These are phyloP conservation scores for Collybia nuda DNA, from an alignment of 768 basidiomycete species.

Conservation along the genomic window DNA sequence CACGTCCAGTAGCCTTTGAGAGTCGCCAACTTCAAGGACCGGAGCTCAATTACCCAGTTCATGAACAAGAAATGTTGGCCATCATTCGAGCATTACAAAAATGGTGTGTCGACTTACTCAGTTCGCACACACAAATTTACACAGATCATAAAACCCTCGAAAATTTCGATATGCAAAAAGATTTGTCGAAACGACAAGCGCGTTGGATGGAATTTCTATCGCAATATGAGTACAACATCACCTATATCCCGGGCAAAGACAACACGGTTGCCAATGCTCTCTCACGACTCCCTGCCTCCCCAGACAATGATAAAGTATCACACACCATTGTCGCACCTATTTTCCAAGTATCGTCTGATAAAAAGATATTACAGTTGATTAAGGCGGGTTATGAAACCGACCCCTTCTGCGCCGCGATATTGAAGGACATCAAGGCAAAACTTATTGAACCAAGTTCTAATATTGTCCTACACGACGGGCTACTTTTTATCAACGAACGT, in stretches of 20 bases:
- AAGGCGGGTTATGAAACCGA: too few species aligned
- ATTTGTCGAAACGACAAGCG: slow-evolving; percentile 13
- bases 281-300: slow-evolving; percentile 16
- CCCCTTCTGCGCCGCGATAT: too few species aligned
- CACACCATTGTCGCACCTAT: too few species aligned
- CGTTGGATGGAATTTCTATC: slow-evolving; percentile 38
- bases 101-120: slow-evolving; percentile 18
- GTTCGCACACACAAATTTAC: slow-evolving; percentile 16
- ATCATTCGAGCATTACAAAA: slow-evolving; percentile 25
- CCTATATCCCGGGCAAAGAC: slow-evolving; percentile 29
- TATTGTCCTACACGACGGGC: too few species aligned
- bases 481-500: too few species aligned
- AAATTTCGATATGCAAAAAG: slow-evolving; percentile 17
- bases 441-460: too few species aligned
- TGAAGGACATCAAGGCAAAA: too few species aligned
- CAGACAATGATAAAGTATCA: too few species aligned
- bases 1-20: slow-evolving; percentile 27
- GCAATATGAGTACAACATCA: slow-evolving; percentile 29
- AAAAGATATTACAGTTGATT: too few species aligned
- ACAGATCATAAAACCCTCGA: slow-evolving; percentile 34
- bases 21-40: slow-evolving; percentile 19
- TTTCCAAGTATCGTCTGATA: too few species aligned
- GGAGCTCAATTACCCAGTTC: slow-evolving; percentile 26
- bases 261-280: slow-evolving; percentile 33
- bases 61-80: slow-evolving; percentile 31